phyloP scores from a whole-genome alignment of 805 yeast genomes.

The Ogataea henricii region DNA sequence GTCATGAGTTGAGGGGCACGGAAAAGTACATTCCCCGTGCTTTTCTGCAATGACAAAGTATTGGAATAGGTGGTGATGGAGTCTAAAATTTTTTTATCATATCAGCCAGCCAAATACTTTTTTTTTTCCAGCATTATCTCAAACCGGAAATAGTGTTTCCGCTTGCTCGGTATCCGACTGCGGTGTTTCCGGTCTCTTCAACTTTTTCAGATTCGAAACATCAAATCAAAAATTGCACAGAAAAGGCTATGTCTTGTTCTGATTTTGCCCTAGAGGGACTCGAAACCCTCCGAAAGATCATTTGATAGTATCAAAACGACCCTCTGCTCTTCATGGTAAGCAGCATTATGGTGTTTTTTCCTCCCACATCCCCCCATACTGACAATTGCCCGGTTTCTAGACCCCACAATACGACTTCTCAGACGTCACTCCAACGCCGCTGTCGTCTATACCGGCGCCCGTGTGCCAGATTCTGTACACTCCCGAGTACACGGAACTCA shows the following conservation, averaged over 20 bases:
- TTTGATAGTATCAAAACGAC: no score
- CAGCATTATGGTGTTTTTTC: no score
- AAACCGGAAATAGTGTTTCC: no score
- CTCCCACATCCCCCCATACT: background rate
- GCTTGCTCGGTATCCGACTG: background rate
- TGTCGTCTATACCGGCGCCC: conserved; percentile 16
- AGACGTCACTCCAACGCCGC: conserved; percentile 15
- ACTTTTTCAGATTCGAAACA: background rate
- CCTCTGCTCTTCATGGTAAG: no score
- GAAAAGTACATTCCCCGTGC: background rate
- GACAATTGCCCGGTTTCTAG: background rate
- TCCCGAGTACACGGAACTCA: conserved; percentile 63
- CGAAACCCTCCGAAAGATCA: no score
- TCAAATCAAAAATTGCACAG: background rate
- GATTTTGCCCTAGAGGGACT: no score
- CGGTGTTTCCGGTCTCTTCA: background rate
- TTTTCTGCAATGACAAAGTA: no score
- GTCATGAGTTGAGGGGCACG: background rate
- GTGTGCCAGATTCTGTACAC: conserved; percentile 70
- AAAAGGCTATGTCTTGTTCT: background rate
- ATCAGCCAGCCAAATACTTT: no score
- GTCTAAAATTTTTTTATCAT: background rate
- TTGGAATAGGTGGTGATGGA: background rate
- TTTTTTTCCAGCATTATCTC: background rate
- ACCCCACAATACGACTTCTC: conserved; percentile 16